phyloP scores from a whole-genome alignment of 345 rosid genomes.

The Gossypium australe region DNA sequence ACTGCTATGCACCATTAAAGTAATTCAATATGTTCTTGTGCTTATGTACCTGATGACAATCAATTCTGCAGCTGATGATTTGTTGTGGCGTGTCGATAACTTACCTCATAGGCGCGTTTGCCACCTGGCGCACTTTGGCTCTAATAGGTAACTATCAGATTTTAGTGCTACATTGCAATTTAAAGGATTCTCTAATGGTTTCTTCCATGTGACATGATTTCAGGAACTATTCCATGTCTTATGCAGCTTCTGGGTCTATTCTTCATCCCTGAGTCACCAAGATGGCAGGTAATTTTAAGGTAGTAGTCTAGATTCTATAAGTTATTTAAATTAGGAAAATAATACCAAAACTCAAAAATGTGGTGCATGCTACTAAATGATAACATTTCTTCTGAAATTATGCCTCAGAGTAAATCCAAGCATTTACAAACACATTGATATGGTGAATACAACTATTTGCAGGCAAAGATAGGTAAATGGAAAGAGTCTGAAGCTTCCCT shows the following conservation, averaged over 20 bases:
- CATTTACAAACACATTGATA: not conserved
- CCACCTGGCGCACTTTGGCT: slow-evolving; percentile 65
- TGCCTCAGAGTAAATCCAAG: not conserved
- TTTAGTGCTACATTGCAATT: not conserved
- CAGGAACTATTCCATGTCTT: slow-evolving; percentile 37
- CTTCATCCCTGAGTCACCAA: slow-evolving; percentile 51
- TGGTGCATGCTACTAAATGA: not conserved
- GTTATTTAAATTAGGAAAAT: not conserved
- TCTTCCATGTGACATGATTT: not conserved
- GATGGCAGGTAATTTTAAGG: slow-evolving; percentile 57
- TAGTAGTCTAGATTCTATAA: not conserved
- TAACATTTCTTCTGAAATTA: not conserved
- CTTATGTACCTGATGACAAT: not conserved
- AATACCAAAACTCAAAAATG: not conserved
- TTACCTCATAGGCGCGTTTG: slow-evolving; percentile 62
- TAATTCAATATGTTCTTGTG: not conserved
- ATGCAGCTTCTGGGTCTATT: slow-evolving; percentile 31
- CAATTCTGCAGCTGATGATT: slow-evolving; percentile 59
- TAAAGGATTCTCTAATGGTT: slow-evolving; percentile 4
- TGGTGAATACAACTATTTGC: slow-evolving; percentile 12
- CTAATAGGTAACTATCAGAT: slow-evolving; percentile 41
- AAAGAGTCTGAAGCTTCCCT: slow-evolving; percentile 45
- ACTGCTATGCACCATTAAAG: not conserved
- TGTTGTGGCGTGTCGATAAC: slow-evolving; percentile 57
- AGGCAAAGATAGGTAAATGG: slow-evolving; percentile 49